Conservation (phyloP, 768 basidiomycete genomes). For the Porphyrellus cyaneotinctus region DNA sequence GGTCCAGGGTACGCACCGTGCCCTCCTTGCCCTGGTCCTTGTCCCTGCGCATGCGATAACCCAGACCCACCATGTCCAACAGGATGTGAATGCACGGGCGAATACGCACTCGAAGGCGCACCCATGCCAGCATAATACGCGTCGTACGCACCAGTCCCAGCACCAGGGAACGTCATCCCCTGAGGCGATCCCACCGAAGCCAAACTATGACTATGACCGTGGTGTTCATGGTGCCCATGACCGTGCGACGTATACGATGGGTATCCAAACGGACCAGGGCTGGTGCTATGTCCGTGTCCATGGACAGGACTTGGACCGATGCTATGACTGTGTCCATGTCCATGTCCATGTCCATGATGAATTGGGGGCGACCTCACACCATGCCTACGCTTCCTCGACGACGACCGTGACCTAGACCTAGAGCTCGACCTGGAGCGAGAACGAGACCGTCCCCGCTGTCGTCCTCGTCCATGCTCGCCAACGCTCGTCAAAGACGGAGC, state of each 20-base stretch:
- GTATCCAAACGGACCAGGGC: background rate
- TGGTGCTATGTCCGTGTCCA: background rate
- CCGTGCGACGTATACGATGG: background rate
- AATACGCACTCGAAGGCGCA: background rate
- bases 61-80: background rate
- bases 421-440: background rate
- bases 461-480: background rate
- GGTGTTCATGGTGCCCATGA: background rate
- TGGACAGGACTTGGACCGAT: too few species aligned
- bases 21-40: too few species aligned
- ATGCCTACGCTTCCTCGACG: background rate
- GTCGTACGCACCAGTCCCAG: background rate
- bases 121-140: background rate
- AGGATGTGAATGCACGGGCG: constrained; percentile 4
- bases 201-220: background rate
- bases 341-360: background rate
- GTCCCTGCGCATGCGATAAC: too few species aligned
- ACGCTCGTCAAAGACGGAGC: background rate
- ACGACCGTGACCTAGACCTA: background rate
- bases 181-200: background rate
- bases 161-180: background rate
- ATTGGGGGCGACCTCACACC: too few species aligned
- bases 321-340: background rate
- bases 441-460: background rate
- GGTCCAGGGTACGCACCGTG: too few species aligned